A percentile compares a stretch with the other conserved stretches of the same genome.
phyloP scores from a whole-genome alignment of 1,139 yeast genomes.

The Zygosaccharomyces sapae region DNA sequence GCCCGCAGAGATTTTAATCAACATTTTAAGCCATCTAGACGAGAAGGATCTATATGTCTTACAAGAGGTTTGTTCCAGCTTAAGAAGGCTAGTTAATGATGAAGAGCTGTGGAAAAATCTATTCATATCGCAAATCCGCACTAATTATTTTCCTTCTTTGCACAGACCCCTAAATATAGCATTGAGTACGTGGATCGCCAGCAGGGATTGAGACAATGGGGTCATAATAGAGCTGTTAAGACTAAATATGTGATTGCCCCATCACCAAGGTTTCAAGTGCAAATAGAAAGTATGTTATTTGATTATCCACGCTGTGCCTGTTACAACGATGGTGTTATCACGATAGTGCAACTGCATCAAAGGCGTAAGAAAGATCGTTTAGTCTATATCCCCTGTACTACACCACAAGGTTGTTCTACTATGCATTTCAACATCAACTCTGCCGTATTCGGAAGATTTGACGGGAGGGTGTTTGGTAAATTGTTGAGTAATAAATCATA shows the following conservation, averaged over 20 bases:
- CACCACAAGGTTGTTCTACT: constrained; percentile 40
- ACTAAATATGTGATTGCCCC: constrained; percentile 33
- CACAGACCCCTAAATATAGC: constrained; percentile 51
- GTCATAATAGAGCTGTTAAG: constrained; percentile 42
- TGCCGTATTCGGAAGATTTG: constrained; percentile 45
- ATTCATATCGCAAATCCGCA: constrained; percentile 46
- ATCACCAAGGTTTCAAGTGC: constrained; percentile 23
- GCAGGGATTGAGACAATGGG: constrained; percentile 48
- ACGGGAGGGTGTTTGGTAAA: constrained; percentile 43
- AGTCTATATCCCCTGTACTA: constrained; percentile 38
- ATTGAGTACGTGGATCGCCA: constrained; percentile 52
- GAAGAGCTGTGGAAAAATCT: constrained; percentile 60
- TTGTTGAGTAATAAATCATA: constrained; percentile 39
- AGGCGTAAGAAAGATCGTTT: constrained; percentile 30
- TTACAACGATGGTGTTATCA: constrained; percentile 38
- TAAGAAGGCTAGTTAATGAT: constrained; percentile 52
- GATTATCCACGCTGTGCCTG: constrained; percentile 38
- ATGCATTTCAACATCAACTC: constrained; percentile 37
- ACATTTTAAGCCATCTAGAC: constrained; percentile 54
- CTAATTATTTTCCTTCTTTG: constrained; percentile 52
- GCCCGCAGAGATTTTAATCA: constrained; percentile 57
- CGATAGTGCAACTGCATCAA: constrained; percentile 35
- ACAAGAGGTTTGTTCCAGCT: constrained; percentile 51
- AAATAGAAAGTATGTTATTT: constrained; percentile 32
- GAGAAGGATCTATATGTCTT: constrained; percentile 49